Evolutionary conservation across 2,329 filamentous ascomycete genomes (phyloP).

Genomic region (Diaporthe humulicola): DNA sequence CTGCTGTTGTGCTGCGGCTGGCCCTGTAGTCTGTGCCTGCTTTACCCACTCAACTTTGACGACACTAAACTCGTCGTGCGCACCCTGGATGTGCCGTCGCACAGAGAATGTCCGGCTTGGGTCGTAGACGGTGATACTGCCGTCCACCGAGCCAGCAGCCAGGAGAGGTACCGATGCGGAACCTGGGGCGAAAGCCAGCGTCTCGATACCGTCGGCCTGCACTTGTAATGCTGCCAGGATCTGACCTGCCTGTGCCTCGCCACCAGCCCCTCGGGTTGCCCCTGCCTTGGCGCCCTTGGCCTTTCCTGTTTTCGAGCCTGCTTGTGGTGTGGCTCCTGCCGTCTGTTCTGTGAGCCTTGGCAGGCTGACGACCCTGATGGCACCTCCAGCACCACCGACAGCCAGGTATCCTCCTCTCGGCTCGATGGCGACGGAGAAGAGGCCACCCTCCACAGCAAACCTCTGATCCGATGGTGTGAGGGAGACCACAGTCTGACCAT

Average conservation of each 20-base stretch:
- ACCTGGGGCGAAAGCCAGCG: conserved; percentile 73
- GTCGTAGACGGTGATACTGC: conserved; percentile 88
- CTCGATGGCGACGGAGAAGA: conserved; percentile 89
- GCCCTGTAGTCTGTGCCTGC: conserved; percentile 45
- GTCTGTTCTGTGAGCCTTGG: conserved; percentile 67
- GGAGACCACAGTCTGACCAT: conserved; percentile 77
- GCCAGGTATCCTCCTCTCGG: conserved; percentile 84
- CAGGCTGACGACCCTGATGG: conserved; percentile 87
- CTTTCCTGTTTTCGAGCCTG: conserved; percentile 39
- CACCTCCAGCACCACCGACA: conserved; percentile 88
- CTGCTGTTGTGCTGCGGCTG: conserved; percentile 52
- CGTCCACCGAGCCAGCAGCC: conserved; percentile 78
- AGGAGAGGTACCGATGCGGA: conserved; percentile 62
- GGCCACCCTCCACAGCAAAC: conserved; percentile 90
- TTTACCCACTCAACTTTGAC: conserved; percentile 92
- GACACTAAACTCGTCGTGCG: conserved; percentile 89
- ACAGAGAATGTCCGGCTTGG: conserved; percentile 87
- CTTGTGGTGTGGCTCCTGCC: conserved; percentile 37
- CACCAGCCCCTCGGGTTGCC: conserved; percentile 41
- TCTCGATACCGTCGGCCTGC: conserved; percentile 83
- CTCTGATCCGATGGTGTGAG: conserved; percentile 87
- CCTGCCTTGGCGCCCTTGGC: conserved; percentile 45
- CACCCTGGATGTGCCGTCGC: conserved; percentile 83
- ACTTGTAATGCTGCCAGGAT: conserved; percentile 88
- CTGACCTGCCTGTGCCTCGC: conserved; percentile 58